A percentile compares a stretch with the other conserved stretches of the same genome.
phyloP scores from a whole-genome alignment of 1,284 basidiomycete genomes.

The Cystobasidiaceae sp. region DNA sequence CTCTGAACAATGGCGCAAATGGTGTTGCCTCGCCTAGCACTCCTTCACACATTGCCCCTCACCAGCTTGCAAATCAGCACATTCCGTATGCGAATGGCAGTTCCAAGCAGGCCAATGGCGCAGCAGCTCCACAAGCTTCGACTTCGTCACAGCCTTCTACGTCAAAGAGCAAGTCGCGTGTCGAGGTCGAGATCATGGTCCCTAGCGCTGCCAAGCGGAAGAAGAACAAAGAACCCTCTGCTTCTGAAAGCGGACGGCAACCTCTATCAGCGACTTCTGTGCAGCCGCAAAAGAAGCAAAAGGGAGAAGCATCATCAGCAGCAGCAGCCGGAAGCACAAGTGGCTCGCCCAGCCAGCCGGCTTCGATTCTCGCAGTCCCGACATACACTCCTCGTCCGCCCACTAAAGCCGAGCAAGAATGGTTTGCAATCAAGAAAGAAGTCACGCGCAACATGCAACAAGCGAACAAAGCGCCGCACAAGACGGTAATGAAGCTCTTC shows the following conservation, averaged over 20 bases:
- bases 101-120: background rate
- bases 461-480: conserved; percentile 20
- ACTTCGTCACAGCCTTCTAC: background rate
- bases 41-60: background rate
- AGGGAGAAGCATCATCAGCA: no score
- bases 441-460: background rate
- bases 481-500: conserved; percentile 25
- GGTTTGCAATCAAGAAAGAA: conserved; percentile 5
- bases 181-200: background rate
- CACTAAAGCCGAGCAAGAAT: background rate
- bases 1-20: background rate
- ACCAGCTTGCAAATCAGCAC: conserved; percentile 13
- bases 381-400: background rate
- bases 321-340: background rate
- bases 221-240: background rate
- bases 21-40: no score
- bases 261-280: background rate
- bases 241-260: background rate
- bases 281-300: no score
- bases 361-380: background rate
- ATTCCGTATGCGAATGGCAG: background rate
- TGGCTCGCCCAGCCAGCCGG: background rate
- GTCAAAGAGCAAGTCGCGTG: background rate
- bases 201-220: conserved; percentile 5
- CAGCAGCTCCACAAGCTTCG: background rate